Evolutionary conservation across 2,329 filamentous ascomycete genomes (phyloP).

Genomic region (Apiospora kogelbergensis): DNA sequence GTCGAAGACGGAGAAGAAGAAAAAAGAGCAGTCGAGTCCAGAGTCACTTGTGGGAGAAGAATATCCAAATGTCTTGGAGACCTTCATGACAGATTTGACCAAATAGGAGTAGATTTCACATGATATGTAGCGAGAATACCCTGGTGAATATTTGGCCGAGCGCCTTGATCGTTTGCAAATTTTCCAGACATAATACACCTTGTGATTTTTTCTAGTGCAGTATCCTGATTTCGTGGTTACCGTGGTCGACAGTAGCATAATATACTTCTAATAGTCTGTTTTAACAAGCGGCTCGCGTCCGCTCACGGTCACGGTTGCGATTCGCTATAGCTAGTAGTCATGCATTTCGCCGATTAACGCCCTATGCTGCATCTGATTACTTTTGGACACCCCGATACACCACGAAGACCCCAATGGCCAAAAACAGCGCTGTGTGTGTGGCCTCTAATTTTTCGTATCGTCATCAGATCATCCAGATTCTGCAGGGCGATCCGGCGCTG

Average conservation of each 20-base stretch:
- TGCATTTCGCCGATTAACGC: constrained; percentile 5
- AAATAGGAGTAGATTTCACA: not conserved
- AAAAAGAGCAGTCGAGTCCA: not conserved
- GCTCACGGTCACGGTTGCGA: not conserved
- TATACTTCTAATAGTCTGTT: not conserved
- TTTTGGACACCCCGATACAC: constrained; percentile 10
- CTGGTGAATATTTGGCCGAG: not conserved
- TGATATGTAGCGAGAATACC: not conserved
- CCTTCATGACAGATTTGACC: not conserved
- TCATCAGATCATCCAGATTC: constrained; percentile 6
- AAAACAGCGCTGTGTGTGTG: not conserved
- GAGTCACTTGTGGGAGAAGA: not conserved
- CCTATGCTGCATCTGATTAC: constrained; percentile 8
- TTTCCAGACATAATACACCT: not conserved
- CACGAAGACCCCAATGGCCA: not conserved
- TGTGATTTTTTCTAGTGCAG: too few species aligned
- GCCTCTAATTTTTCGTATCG: constrained; percentile 12
- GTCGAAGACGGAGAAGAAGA: not conserved
- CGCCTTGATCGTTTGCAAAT: not conserved
- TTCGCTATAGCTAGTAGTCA: not conserved
- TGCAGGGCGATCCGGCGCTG: not conserved
- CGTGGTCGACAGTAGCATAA: not conserved
- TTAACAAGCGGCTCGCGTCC: not conserved
- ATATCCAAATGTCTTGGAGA: not conserved
- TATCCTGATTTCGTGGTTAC: not conserved